Evolutionary conservation across 148 eudicot species (phyloP), one percentile per base, ranked within the genome.

Genomic region (Linanthus parryae): DNA sequence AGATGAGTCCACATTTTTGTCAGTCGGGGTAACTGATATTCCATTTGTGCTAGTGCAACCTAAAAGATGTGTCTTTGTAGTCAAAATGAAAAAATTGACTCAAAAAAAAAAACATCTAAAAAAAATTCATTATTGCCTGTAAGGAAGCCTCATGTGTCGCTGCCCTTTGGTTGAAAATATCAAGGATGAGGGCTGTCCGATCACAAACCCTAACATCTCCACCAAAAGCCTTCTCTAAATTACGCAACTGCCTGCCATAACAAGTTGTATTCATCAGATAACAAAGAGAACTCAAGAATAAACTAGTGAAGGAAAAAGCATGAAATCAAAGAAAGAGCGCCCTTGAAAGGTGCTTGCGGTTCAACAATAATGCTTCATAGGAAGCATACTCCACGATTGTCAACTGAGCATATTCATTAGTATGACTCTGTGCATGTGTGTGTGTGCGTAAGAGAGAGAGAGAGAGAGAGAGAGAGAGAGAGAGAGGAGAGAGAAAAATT

Each of bases 131-230:
- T 48, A 30, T 51, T 73, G 78, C 99, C 94, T 92, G 99, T 58
- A 92, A 76, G 66, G 91, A 58, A 56, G 99, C 99, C 80, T 92
- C 99, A 65, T 78, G 96, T 55, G 99, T 92, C 36, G 99, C 99
- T 62, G 99, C 99, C 65, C 99, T 77, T 75, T 92, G 99, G 68
- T 84, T 81, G 55, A 92, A 92, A 45, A 92, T 92, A 61, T 92
- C 99, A 49, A 92, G 73, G 59, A 92, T 92, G 39, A 92, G 83
- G 25, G 99, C 99, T 47, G 99, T 92, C 28, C 99, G 83, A 56
- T 92, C 99, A 73, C 99, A 92, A 35, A 92, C 99, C 72, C 99
- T 71, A 61, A 92, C 83, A 66, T 79, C 83, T 54, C 83, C 83
- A 27, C 99, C 99, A 65, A 92, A 84, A 22, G 72, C 79, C 62